Conservation (phyloP, 805 yeast species). For the Candida koratica region DNA sequence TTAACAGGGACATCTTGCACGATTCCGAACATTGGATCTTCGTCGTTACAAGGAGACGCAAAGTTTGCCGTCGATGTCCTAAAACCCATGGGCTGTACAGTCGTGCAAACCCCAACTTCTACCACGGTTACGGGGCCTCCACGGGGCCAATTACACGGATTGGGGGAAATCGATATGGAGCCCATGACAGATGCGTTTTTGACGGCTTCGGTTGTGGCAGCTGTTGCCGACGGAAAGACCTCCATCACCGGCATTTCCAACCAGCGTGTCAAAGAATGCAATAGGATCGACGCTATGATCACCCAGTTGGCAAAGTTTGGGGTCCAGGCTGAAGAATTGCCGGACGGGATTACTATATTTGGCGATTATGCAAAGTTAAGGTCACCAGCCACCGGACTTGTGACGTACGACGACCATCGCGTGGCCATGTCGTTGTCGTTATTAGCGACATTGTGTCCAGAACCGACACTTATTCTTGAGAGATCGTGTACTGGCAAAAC, state of each 20-base stretch:
- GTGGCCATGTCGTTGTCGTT: slow-evolving; percentile 97
- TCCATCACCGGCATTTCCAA: slow-evolving; percentile 93
- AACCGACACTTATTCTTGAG: slow-evolving; percentile 72
- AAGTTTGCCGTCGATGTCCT: slow-evolving; percentile 91
- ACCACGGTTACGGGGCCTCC: slow-evolving; percentile 93
- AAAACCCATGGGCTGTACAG: slow-evolving; percentile 91
- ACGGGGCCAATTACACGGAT: slow-evolving; percentile 60
- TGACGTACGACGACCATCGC: slow-evolving; percentile 91
- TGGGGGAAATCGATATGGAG: slow-evolving; percentile 88
- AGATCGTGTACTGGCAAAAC: slow-evolving; percentile 94
- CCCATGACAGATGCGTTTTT: slow-evolving; percentile 99
- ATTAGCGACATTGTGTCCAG: slow-evolving; percentile 66
- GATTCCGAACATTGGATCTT: slow-evolving; percentile 87
- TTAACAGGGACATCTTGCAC: slow-evolving; percentile 90
- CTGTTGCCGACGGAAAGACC: slow-evolving; percentile 71
- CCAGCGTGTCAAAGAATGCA: slow-evolving; percentile 96
- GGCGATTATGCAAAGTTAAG: slow-evolving; percentile 54
- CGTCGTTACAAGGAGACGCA: slow-evolving; percentile 96
- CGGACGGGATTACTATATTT: slow-evolving; percentile 86
- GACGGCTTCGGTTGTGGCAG: slow-evolving; percentile 96
- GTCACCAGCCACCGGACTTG: slow-evolving; percentile 58
- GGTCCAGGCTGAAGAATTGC: slow-evolving; percentile 75
- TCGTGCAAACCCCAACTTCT: slow-evolving; percentile 73
- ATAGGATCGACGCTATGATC: slow-evolving; percentile 93
- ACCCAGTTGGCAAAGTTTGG: slow-evolving; percentile 86